phyloP scores from a whole-genome alignment of 2,329 filamentous ascomycete species.

The Phialophora tarda region DNA sequence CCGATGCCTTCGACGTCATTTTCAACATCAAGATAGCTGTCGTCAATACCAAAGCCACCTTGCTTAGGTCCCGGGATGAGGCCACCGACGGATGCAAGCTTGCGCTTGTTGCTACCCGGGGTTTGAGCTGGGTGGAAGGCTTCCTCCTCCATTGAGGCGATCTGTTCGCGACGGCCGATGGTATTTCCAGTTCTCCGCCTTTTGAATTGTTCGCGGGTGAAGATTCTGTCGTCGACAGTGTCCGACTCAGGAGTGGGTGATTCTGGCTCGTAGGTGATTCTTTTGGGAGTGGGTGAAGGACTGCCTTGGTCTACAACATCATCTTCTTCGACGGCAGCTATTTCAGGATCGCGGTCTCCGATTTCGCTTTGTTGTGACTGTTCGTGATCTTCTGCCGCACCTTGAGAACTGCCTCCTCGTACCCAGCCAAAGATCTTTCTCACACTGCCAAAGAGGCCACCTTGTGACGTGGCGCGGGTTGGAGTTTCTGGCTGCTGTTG shows the following conservation, averaged over 20 bases:
- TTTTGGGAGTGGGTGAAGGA: slow-evolving; percentile 21
- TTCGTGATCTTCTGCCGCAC: slow-evolving; percentile 5
- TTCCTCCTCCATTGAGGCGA: slow-evolving; percentile 9
- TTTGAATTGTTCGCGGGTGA: slow-evolving; percentile 31
- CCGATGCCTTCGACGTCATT: slow-evolving; percentile 30
- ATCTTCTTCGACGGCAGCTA: neutral
- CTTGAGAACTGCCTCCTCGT: slow-evolving; percentile 9
- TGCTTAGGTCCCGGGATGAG: slow-evolving; percentile 28
- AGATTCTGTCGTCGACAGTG: slow-evolving; percentile 18
- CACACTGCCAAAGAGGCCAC: slow-evolving; percentile 33
- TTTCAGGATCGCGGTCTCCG: slow-evolving; percentile 4
- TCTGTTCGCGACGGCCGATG: slow-evolving; percentile 22
- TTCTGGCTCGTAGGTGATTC: slow-evolving; percentile 10
- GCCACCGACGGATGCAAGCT: slow-evolving; percentile 27
- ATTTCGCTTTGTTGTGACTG: slow-evolving; percentile 18
- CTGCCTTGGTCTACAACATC: slow-evolving; percentile 18
- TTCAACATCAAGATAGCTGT: slow-evolving; percentile 33
- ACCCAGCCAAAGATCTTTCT: slow-evolving; percentile 33
- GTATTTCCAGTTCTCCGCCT: slow-evolving; percentile 29
- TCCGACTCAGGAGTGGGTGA: slow-evolving; percentile 16
- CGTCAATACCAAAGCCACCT: slow-evolving; percentile 36
- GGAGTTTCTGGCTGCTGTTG: slow-evolving; percentile 20
- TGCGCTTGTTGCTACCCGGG: slow-evolving; percentile 33
- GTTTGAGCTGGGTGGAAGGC: slow-evolving; percentile 29
- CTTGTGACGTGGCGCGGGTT: slow-evolving; percentile 9